These are phyloP conservation scores for Suillus subluteus DNA, from an alignment of 768 basidiomycete species.

Conservation along the genomic window DNA sequence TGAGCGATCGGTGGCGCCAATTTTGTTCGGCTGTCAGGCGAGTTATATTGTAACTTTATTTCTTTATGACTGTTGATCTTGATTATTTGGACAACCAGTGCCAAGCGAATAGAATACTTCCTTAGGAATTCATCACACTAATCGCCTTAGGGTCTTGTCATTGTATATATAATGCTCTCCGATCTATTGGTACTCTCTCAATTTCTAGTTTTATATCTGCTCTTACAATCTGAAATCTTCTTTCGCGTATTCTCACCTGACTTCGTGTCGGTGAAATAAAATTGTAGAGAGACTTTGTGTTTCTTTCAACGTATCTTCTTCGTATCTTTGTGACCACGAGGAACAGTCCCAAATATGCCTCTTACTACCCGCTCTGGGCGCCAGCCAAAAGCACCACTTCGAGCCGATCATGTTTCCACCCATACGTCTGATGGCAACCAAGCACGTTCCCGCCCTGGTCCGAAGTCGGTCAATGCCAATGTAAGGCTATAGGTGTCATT, in stretches of 20 bases:
- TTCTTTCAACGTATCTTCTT: background rate
- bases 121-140: no score
- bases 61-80: background rate
- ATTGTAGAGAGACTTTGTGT: background rate
- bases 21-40: background rate
- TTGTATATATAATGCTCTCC: constrained; percentile 1
- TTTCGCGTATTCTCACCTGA: no score
- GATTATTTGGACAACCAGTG: background rate
- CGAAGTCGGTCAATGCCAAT: background rate
- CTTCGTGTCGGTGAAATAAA: background rate
- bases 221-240: background rate
- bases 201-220: background rate
- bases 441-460: background rate
- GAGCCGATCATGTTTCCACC: background rate
- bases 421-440: background rate
- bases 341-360: background rate
- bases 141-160: background rate
- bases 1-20: background rate
- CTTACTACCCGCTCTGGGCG: background rate
- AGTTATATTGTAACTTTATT: background rate
- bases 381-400: background rate
- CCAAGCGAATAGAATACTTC: no score
- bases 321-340: background rate
- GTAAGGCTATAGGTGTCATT: background rate
- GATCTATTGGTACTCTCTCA: background rate